These are phyloP conservation scores for Aspergillus fumigatus DNA, from an alignment of 2,329 filamentous ascomycete genomes.

Conservation along the genomic window DNA sequence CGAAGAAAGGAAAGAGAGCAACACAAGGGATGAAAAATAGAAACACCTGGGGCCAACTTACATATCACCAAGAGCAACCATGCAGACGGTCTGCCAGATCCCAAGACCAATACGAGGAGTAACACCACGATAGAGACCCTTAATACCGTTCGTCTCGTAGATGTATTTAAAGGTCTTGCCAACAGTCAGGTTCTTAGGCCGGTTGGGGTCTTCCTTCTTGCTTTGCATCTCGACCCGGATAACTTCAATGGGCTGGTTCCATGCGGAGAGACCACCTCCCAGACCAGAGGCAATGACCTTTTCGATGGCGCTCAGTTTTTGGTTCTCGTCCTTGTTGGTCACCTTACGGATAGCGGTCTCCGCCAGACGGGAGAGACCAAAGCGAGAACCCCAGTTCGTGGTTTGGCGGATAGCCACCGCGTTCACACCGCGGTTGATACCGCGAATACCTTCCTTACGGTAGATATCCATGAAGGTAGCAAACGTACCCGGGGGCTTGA, in stretches of 20 bases:
- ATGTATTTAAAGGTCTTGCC: constrained; percentile 80
- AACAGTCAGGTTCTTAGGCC: constrained; percentile 98
- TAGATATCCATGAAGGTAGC: constrained; percentile 97
- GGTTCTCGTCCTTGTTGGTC: constrained; percentile 72
- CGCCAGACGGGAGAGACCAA: constrained; percentile 86
- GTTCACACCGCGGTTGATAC: constrained; percentile 98
- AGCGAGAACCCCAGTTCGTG: constrained; percentile 98
- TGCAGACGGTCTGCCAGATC: constrained; percentile 99
- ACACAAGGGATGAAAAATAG: background rate
- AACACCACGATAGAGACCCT: constrained; percentile 93
- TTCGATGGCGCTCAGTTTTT: constrained; percentile 74
- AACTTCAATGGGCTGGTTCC: constrained; percentile 99
- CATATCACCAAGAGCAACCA: constrained; percentile 99
- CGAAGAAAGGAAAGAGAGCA: constrained; percentile 1
- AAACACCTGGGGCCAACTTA: constrained; percentile 48
- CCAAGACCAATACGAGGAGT: constrained; percentile 89
- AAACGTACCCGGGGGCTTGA: constrained; percentile 85
- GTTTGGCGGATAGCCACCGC: constrained; percentile 98
- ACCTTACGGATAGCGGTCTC: constrained; percentile 78
- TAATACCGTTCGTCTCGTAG: constrained; percentile 80
- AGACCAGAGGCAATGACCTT: constrained; percentile 84
- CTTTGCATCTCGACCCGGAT: constrained; percentile 99
- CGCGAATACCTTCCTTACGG: constrained; percentile 83
- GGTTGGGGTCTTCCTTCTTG: constrained; percentile 96
- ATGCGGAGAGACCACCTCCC: constrained; percentile 91